These are phyloP conservation scores for Arabidopsis thaliana DNA, from an alignment of 345 rosid species.

Conservation along the genomic window DNA sequence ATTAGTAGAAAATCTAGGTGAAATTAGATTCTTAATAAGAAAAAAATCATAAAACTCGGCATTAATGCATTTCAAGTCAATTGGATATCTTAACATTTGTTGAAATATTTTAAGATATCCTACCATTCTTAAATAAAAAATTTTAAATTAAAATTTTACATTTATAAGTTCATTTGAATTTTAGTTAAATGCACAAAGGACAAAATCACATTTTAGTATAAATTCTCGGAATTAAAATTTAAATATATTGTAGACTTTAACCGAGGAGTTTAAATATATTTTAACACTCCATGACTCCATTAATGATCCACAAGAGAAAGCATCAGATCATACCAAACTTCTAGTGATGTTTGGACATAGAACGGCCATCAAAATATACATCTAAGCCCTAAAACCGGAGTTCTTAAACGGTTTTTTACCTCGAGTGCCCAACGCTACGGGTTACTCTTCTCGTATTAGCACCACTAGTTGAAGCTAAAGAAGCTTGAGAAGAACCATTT, in stretches of 20 bases:
- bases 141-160: not conserved
- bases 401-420: slow-evolving; percentile 31
- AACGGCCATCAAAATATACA: slow-evolving; percentile 32
- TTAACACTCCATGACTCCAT: slow-evolving; percentile 1
- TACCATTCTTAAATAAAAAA: not conserved
- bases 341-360: slow-evolving; percentile 18
- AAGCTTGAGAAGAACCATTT: slow-evolving; percentile 50
- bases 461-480: slow-evolving; percentile 41
- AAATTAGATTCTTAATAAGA: not conserved
- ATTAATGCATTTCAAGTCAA: too few relatives aligned
- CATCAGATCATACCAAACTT: slow-evolving; percentile 11
- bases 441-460: slow-evolving; percentile 59
- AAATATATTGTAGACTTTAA: slow-evolving; percentile 14
- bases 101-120: not conserved
- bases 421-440: slow-evolving; percentile 51
- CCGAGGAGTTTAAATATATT: not conserved
- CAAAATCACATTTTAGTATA: not conserved
- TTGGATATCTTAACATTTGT: not conserved
- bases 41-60: not conserved
- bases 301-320: not conserved
- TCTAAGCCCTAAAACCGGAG: slow-evolving; percentile 19
- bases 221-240: not conserved
- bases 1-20: not conserved
- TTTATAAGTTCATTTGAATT: not conserved
- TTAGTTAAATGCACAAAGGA: not conserved